phyloP scores from a whole-genome alignment of 257 asterid genomes.

The Cinchona pubescens region DNA sequence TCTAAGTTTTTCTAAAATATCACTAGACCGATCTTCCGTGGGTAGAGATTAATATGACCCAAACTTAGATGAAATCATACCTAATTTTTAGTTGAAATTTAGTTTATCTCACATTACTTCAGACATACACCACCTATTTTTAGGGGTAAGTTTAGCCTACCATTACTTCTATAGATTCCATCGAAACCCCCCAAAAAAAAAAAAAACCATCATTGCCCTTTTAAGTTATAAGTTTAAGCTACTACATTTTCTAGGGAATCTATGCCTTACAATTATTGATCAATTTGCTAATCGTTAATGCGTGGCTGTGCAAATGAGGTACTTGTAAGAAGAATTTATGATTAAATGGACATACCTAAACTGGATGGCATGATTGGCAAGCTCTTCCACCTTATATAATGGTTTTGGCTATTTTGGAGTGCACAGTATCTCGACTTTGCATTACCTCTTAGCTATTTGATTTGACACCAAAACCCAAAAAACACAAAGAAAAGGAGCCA shows the following conservation, averaged over 20 bases:
- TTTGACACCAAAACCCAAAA: neutral
- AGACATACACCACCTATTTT: too few species aligned
- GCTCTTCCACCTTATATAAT: neutral
- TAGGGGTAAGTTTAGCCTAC: too few species aligned
- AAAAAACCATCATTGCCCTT: neutral
- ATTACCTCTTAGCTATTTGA: neutral
- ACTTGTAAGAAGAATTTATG: neutral
- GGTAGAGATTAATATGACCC: too few species aligned
- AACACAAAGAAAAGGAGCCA: neutral
- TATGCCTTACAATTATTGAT: neutral
- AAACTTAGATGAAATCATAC: too few species aligned
- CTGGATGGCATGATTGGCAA: neutral
- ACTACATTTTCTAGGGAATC: neutral
- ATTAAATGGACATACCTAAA: neutral
- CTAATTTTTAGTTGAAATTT: too few species aligned
- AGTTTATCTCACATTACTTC: too few species aligned
- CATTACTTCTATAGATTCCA: too few species aligned
- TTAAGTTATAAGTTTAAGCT: neutral
- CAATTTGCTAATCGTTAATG: too few species aligned
- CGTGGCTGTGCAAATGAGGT: neutral
- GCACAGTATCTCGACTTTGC: neutral
- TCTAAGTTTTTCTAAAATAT: too few species aligned
- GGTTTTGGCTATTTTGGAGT: neutral
- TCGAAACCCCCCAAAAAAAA: conserved; percentile 1
- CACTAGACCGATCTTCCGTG: too few species aligned